Conservation (phyloP, 345 rosid species). For the Tarenaya hassleriana region DNA sequence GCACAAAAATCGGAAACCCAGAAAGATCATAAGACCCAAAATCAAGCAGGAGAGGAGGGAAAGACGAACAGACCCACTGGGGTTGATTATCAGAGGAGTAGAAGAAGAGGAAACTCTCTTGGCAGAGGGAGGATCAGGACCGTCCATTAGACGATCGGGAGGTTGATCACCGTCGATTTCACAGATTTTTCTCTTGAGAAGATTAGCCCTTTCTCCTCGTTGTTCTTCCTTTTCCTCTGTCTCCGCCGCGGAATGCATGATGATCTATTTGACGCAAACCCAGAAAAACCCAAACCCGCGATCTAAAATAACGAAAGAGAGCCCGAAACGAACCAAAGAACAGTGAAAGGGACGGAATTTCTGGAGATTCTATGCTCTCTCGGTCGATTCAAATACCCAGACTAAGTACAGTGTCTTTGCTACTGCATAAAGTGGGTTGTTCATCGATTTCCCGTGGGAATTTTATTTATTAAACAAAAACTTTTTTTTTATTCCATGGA, state of each 20-base stretch:
- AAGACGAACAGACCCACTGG: slow-evolving; percentile 19
- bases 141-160: slow-evolving; percentile 11
- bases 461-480: no score
- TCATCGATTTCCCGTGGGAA: no score
- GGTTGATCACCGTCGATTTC: slow-evolving; percentile 31
- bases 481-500: no score
- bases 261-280: not conserved
- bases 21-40: slow-evolving; percentile 10
- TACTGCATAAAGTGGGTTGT: no score
- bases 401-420: no score
- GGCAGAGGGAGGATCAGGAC: not conserved
- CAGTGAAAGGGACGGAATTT: no score
- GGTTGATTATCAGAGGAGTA: slow-evolving; percentile 14
- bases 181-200: slow-evolving; percentile 41
- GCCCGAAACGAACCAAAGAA: no score
- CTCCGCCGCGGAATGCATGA: slow-evolving; percentile 24
- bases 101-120: not conserved
- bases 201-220: slow-evolving; percentile 15
- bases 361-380: no score
- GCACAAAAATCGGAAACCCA: slow-evolving; percentile 4
- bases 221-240: slow-evolving; percentile 15
- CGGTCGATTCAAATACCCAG: no score
- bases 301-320: no score
- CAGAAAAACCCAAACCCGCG: no score
- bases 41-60: not conserved